Conservation (phyloP, 208 protist genomes). For the Phytomonas francai region DNA sequence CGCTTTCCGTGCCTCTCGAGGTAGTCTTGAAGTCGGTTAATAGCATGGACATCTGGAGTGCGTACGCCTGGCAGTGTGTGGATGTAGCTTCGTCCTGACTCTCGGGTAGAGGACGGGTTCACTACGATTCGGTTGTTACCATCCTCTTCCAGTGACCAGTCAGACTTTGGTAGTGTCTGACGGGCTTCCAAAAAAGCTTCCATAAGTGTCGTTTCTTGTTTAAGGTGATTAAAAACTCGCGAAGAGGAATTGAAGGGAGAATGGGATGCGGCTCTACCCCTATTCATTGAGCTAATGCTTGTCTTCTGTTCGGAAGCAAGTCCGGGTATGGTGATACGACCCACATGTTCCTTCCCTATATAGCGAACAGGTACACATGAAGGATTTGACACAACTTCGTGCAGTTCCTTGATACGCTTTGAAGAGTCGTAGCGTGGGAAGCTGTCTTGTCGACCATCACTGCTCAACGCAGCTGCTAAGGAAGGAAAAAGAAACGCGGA, state of each 20-base stretch:
- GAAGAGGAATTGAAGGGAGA: not conserved
- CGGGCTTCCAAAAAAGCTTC: conserved; percentile 14
- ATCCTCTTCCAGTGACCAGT: conserved; percentile 67
- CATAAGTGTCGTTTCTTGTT: not conserved
- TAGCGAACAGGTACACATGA: conserved; percentile 8
- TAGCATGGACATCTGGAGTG: conserved; percentile 35
- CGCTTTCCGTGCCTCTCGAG: conserved; percentile 81
- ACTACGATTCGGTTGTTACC: conserved; percentile 63
- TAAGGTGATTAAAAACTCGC: not conserved
- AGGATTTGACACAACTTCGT: not conserved
- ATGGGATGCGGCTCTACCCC: not conserved
- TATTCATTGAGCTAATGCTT: not conserved
- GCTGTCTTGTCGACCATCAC: not conserved
- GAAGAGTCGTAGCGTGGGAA: not conserved
- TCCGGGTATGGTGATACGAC: conserved; percentile 41
- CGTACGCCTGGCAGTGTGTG: conserved; percentile 77
- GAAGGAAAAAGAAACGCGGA: not conserved
- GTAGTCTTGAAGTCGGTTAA: conserved; percentile 64
- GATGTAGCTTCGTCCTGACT: conserved; percentile 42
- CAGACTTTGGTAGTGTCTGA: conserved; percentile 20
- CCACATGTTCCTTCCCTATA: conserved; percentile 21
- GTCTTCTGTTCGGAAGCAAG: conserved; percentile 10
- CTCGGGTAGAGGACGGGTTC: conserved; percentile 19
- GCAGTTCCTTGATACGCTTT: not conserved
- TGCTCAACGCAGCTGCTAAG: not conserved